Evolutionary conservation across 2,329 filamentous ascomycete genomes (phyloP), one percentile per base, ranked within the genome.

Genomic region (Dothideomycetidae sp.): DNA sequence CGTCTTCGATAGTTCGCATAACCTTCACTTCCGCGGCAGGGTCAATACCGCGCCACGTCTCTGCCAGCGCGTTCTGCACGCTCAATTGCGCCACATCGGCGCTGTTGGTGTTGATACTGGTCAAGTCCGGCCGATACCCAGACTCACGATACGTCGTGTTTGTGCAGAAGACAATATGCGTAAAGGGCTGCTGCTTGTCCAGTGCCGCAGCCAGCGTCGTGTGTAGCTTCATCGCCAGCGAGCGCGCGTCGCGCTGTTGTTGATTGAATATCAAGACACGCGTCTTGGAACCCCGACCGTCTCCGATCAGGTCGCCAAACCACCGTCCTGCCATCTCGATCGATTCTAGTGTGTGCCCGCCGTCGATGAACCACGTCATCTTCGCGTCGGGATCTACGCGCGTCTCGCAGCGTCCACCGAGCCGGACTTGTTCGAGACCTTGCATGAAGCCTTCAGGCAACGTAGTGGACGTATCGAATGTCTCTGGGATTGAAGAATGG

Each of bases 221-320:
- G 39, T 84, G 65, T 2, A 93, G 62, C 0, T 67, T 68, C 19
- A 59, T 60, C 2, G 88, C 70, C 1, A 92, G 67, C 11, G 70
- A 63, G 3, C 64, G 60, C 4, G 81, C 81, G 51, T 93, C 77
- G 19, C 85, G 73, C 7, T 83, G 84, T 53, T 93, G 84, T 57
- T 94, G 88, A 57, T 94, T 94, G 66, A 96, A 96, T 33, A 96
- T 69, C 31, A 96, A 62, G 40, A 79, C 64, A 0, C 82, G 63
- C 4, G 19, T 37, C 10, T 13, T 12, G 5, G 56, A 49, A 7
- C 21, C 21, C 7, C 7, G 7, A 26, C 21, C 12, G 18, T 19
- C 7, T n/a, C 46, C 46, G 26, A 53, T 59, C 44, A 48, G 56
- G 31, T 56, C 52, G 5, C 71, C 71, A 50, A 88, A 88, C 86